Evolutionary conservation across 2,329 filamentous ascomycete species (phyloP), one percentile per base, ranked within the genome.

Genomic region (Sclerotinia trifoliorum): DNA sequence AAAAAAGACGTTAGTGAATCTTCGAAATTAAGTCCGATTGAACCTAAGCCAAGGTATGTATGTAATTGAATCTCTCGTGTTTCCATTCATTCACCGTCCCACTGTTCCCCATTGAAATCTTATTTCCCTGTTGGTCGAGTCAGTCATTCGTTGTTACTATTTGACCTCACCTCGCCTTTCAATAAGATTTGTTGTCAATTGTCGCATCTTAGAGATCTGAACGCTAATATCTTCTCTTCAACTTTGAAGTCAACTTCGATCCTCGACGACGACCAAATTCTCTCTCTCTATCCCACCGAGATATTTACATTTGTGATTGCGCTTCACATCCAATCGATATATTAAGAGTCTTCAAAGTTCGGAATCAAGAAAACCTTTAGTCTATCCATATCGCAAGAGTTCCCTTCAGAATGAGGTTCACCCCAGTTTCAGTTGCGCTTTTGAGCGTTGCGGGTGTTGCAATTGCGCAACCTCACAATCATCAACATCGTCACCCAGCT

Each of bases 401-500:
- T 49, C 70, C 55, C 72, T 75, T 75, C 74, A 77, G 73, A 72
- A 78, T 78, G 77, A 78, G 77, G 75, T 72, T 77, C 67, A 68
- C 70, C 62, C 49, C 54, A 56, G 57, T 77, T 58, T 74, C 51
- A n/a, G 64, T 66, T 26, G 65, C 74, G 65, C 70, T 78, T 39
- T 64, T 78, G 13, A 68, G 75, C 70, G 75, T 74, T 42, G 83
- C 83, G 70, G 80, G 80, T 56, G 80, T 85, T 66, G 84, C 81
- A 68, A 81, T 83, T 63, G 89, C 89, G 42, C 84, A 88, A 74
- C 84, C 86, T 62, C 84, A 87, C 75, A 79, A 81, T 56, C 87
- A 90, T 77, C 79, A 81, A 70, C 88, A 89, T 77, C 83, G 83
- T 74, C 87, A 88, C 77, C 83, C 82, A 74, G 84, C 81, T 71